Evolutionary conservation across 805 yeast genomes (phyloP).

Genomic region (Isabelozyma pseudorhagii): DNA sequence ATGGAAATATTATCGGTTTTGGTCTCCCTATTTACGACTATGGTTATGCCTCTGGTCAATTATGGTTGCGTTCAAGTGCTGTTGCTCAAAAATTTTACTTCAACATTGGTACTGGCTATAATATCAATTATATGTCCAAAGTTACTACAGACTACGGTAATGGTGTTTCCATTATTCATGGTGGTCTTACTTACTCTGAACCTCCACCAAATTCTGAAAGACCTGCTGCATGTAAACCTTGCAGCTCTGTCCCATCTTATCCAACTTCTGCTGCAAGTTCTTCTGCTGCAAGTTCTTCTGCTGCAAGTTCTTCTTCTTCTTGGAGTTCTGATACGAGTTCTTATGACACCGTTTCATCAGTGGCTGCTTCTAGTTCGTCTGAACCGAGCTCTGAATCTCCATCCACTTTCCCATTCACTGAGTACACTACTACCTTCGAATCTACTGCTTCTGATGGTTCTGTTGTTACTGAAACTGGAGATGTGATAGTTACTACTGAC

Average conservation of each 20-base stretch:
- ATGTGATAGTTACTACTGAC: constrained; percentile 10
- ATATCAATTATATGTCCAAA: background rate
- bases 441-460: constrained; percentile 8
- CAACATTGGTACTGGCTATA: background rate
- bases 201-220: constrained; percentile 1
- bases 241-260: background rate
- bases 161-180: background rate
- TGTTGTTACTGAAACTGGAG: constrained; percentile 14
- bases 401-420: constrained; percentile 3
- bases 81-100: background rate
- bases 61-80: background rate
- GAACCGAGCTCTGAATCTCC: background rate
- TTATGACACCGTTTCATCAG: background rate
- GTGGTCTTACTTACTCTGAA: background rate
- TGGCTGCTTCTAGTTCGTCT: background rate
- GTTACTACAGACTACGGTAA: background rate
- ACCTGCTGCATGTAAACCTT: constrained; percentile 2
- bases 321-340: background rate
- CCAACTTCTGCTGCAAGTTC: background rate
- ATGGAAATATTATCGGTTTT: constrained; percentile 24
- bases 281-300: background rate
- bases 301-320: background rate
- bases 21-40: constrained; percentile 10
- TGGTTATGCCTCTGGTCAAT: background rate
- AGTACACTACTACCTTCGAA: constrained; percentile 9